phyloP scores from a whole-genome alignment of 129 eudicot genomes.

The Pulicaria dysenterica region DNA sequence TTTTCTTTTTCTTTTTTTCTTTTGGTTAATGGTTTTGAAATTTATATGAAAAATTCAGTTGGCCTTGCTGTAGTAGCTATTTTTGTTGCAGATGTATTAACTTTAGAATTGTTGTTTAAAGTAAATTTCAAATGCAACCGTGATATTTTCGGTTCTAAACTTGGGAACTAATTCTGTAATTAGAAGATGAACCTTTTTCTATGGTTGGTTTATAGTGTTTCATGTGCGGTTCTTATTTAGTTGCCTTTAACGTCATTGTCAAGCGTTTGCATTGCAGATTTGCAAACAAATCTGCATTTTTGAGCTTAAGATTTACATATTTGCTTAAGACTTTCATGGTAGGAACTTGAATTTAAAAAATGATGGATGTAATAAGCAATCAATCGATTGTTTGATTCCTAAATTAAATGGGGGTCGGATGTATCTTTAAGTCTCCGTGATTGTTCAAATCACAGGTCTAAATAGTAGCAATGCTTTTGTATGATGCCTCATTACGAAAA shows the following conservation, averaged over 20 bases:
- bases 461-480: too few species aligned
- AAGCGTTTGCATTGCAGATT: not conserved
- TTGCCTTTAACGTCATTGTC: not conserved
- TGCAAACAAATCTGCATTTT: not conserved
- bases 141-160: slow-evolving; percentile 11
- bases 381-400: too few species aligned
- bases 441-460: too few species aligned
- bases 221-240: not conserved
- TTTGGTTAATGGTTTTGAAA: slow-evolving; percentile 10
- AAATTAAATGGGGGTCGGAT: too few species aligned
- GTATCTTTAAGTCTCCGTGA: too few species aligned
- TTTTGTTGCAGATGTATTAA: not conserved
- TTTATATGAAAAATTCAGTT: slow-evolving; percentile 23
- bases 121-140: slow-evolving; percentile 9
- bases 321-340: too few species aligned
- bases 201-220: slow-evolving; percentile 24
- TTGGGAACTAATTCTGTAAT: slow-evolving; percentile 27
- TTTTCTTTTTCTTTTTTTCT: not conserved
- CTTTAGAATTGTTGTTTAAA: slow-evolving; percentile 20
- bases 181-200: slow-evolving; percentile 20
- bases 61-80: slow-evolving; percentile 21
- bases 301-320: not conserved
- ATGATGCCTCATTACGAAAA: too few species aligned
- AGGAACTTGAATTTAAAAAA: too few species aligned
- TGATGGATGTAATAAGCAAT: too few species aligned